Conservation (phyloP, 768 basidiomycete species). For the Termitomyces sp. region DNA sequence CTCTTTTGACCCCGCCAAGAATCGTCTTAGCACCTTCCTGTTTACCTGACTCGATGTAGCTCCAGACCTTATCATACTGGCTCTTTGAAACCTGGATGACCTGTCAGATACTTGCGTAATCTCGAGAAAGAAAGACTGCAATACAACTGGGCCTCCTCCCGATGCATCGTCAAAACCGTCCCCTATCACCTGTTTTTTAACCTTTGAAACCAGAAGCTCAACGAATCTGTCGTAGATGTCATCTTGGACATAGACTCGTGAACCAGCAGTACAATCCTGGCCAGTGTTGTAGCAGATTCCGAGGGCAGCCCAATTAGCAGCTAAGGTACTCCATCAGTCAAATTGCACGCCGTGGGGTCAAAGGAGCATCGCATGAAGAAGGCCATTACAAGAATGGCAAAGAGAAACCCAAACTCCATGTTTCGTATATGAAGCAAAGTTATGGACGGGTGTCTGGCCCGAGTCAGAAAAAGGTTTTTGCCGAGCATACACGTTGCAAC, state of each 20-base stretch:
- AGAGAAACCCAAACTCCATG: neutral
- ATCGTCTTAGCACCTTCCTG: conserved; percentile 75
- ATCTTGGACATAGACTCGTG: conserved; percentile 87
- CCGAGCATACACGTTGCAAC: neutral
- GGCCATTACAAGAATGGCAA: neutral
- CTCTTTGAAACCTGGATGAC: conserved; percentile 65
- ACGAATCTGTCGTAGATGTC: conserved; percentile 85
- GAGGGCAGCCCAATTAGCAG: conserved; percentile 82
- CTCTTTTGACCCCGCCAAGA: conserved; percentile 78
- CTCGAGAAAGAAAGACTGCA: conserved; percentile 20
- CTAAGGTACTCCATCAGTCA: conserved; percentile 30
- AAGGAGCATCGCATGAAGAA: neutral
- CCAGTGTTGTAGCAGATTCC: conserved; percentile 88
- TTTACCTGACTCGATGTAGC: conserved; percentile 86
- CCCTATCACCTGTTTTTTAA: conserved; percentile 70
- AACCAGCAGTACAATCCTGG: conserved; percentile 94
- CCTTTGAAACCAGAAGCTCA: conserved; percentile 58
- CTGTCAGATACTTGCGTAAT: conserved; percentile 1
- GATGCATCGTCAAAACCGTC: conserved; percentile 76
- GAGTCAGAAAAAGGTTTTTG: neutral
- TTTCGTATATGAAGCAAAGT: neutral
- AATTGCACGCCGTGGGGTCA: neutral
- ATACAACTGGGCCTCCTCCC: conserved; percentile 83
- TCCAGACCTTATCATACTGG: conserved; percentile 85
- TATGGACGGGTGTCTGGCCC: neutral